These are phyloP conservation scores for Penicillium italicum DNA, from an alignment of 2,329 filamentous ascomycete genomes.

Conservation along the genomic window DNA sequence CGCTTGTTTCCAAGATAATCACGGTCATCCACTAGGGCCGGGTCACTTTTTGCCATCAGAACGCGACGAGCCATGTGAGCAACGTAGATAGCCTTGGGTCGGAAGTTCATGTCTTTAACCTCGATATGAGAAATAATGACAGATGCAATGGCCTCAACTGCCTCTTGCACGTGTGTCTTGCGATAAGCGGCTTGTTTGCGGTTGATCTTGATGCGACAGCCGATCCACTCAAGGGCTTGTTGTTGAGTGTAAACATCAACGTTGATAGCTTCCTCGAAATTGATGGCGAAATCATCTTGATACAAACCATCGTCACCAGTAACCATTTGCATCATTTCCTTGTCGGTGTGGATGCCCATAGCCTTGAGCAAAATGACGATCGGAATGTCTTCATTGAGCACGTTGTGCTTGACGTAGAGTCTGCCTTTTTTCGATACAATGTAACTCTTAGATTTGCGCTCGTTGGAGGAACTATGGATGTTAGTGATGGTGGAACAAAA, in stretches of 20 bases:
- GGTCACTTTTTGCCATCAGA: slow-evolving; percentile 86
- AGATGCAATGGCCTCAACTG: slow-evolving; percentile 84
- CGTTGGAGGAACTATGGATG: slow-evolving; percentile 79
- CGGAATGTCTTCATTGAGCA: slow-evolving; percentile 87
- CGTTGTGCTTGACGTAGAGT: slow-evolving; percentile 87
- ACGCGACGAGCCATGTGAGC: slow-evolving; percentile 97
- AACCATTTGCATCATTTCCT: slow-evolving; percentile 88
- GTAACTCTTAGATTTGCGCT: slow-evolving; percentile 96
- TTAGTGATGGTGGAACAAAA: slow-evolving; percentile 13
- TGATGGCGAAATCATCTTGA: slow-evolving; percentile 91
- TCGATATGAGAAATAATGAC: slow-evolving; percentile 94
- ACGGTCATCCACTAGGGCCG: slow-evolving; percentile 86
- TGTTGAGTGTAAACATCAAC: slow-evolving; percentile 87
- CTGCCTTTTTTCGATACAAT: slow-evolving; percentile 91
- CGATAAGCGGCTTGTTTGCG: slow-evolving; percentile 59
- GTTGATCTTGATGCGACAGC: slow-evolving; percentile 81
- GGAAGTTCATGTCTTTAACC: slow-evolving; percentile 86
- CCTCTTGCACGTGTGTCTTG: slow-evolving; percentile 84
- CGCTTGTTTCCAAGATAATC: slow-evolving; percentile 99
- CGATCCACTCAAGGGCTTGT: slow-evolving; percentile 90
- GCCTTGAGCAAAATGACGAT: slow-evolving; percentile 92
- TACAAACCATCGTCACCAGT: slow-evolving; percentile 83
- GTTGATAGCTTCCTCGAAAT: slow-evolving; percentile 88
- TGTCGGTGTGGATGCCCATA: slow-evolving; percentile 87
- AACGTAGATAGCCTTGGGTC: slow-evolving; percentile 94